Base-by-base conservation (phyloP, 805 yeast genomes). In the Metschnikowia reukaufii region DNA sequence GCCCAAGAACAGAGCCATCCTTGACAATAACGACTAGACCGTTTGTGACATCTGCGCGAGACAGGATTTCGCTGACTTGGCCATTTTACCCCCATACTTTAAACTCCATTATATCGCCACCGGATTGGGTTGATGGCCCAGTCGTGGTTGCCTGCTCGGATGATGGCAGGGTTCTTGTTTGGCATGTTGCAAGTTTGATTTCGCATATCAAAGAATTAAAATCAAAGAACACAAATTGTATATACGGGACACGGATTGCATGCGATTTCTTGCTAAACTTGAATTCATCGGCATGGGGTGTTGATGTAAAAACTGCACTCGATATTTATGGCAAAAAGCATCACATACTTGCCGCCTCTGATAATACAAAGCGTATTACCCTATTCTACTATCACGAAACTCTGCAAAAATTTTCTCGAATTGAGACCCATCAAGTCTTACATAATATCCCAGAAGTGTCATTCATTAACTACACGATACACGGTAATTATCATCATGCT, bases 241-340 rank as follows among this genome's bases (percentile, higher is more conserved):
- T 52, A 48, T 56, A 34, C 51, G 63, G 60, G 7, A 44, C 59
- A 9, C 53, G 54, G 25, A 45, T 65, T 1, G 49, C 54, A 5
- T 59, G 71, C 2, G 66, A 60, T 17, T 23, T 31, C 20, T 16
- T 36, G 7, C 56, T 63, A 30, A 57, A 54, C 20, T 45, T 76
- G 3, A 65, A 62, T 27, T 63, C 76, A 1, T 79, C 86, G 1
- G 79, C 76, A 1, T 84, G 90, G 90, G 87, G 88, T 0, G 54
- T 81, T 16, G 86, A 81, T 55, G 62, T 76, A 32, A 52, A 62
- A n/a, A 39, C 56, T 2, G 57, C 57, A 21, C 23, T 35, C 5
- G 59, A 52, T 18, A 16, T 36, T 4, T 8, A 38, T 5, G 62
- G 59, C 8, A 57, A 54, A 3, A 23, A 50, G 37, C 67, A 61